A percentile compares a stretch with the other conserved stretches of the same genome.
These are phyloP conservation scores for Xylaria digitata DNA, from an alignment of 2,329 filamentous ascomycete genomes.

Conservation along the genomic window DNA sequence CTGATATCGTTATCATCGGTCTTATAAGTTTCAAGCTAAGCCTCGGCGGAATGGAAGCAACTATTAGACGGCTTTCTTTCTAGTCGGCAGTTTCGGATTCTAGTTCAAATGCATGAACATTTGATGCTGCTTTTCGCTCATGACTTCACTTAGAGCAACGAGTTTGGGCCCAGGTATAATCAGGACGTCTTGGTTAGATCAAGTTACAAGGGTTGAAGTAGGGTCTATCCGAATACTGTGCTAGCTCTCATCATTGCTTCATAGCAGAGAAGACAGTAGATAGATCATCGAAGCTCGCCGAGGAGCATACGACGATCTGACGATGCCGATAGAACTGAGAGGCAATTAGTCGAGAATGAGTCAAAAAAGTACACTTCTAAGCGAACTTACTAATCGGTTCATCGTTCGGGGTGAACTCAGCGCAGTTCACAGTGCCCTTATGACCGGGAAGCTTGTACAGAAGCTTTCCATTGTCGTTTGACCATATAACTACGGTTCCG, in stretches of 20 bases:
- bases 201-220: background rate
- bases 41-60: background rate
- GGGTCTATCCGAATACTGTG: constrained; percentile 2
- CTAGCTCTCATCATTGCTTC: background rate
- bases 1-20: background rate
- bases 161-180: background rate
- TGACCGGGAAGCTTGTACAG: constrained; percentile 96
- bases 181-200: background rate
- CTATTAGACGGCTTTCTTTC: background rate
- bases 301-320: constrained; percentile 89
- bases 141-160: background rate
- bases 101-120: background rate
- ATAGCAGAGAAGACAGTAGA: background rate
- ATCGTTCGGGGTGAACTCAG: constrained; percentile 85
- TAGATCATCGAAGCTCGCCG: constrained; percentile 77
- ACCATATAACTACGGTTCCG: constrained; percentile 92
- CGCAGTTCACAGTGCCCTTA: constrained; percentile 94
- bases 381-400: constrained; percentile 84
- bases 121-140: constrained; percentile 1
- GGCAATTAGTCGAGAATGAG: constrained; percentile 18
- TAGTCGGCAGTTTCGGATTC: background rate
- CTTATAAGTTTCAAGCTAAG: background rate
- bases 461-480: constrained; percentile 86
- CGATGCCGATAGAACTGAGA: constrained; percentile 83
- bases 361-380: background rate